Conservation (phyloP, 768 basidiomycete species). For the Multifurca ochricompacta region DNA sequence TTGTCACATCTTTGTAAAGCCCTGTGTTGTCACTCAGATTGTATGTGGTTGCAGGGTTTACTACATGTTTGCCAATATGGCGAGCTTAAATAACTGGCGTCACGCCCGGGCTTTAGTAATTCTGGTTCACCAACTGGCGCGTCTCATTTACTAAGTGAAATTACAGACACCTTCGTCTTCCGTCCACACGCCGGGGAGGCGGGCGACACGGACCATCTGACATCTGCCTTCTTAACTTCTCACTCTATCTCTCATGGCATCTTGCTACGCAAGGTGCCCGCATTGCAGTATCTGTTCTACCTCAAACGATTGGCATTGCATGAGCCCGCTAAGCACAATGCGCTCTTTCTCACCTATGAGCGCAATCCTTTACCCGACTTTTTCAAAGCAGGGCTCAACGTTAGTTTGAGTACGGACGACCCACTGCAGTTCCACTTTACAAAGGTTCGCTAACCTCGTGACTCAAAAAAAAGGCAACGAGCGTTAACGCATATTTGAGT, state of each 20-base stretch:
- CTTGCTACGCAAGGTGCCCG: slow-evolving; percentile 93
- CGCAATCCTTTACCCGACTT: slow-evolving; percentile 96
- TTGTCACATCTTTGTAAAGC: slow-evolving; percentile 20
- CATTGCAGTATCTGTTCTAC: slow-evolving; percentile 95
- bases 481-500: no score
- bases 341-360: slow-evolving; percentile 93
- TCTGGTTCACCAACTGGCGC: slow-evolving; percentile 13
- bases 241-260: slow-evolving; percentile 99
- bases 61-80: slow-evolving; percentile 96
- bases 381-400: slow-evolving; percentile 93
- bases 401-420: slow-evolving; percentile 93
- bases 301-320: slow-evolving; percentile 97
- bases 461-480: no score
- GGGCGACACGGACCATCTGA: slow-evolving; percentile 95
- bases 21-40: slow-evolving; percentile 7
- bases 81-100: slow-evolving; percentile 92
- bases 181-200: slow-evolving; percentile 98
- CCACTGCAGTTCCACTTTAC: slow-evolving; percentile 98
- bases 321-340: slow-evolving; percentile 97
- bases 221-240: slow-evolving; percentile 91
- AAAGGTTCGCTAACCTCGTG: slow-evolving; percentile 45
- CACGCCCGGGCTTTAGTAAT: slow-evolving; percentile 85
- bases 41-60: slow-evolving; percentile 61
- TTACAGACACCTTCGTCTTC: slow-evolving; percentile 86
- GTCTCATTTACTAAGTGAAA: slow-evolving; percentile 2